phyloP scores from a whole-genome alignment of 78 protist genomes.

The Dictyostelium brefeldianum region DNA sequence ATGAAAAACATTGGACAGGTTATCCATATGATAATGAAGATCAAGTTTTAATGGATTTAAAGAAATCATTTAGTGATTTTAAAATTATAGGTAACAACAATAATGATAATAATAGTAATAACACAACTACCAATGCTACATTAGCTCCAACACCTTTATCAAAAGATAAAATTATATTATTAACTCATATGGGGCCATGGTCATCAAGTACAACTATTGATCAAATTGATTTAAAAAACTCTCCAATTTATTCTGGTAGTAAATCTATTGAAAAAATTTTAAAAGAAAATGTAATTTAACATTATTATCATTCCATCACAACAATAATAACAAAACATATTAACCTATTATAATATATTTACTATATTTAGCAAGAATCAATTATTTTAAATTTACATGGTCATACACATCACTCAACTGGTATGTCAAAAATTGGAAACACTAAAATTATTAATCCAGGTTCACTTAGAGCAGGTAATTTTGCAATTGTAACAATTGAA shows the following conservation, averaged over 20 bases:
- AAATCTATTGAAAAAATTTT: constrained; percentile 34
- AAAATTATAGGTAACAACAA: too few relatives aligned
- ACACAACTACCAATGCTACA: background rate
- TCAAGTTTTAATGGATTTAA: constrained; percentile 20
- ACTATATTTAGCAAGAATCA: background rate
- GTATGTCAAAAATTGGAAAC: constrained; percentile 39
- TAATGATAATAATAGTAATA: too few relatives aligned
- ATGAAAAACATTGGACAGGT: constrained; percentile 51
- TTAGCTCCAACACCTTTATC: background rate
- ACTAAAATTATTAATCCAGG: constrained; percentile 56
- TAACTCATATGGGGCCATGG: constrained; percentile 74
- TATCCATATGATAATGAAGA: constrained; percentile 39
- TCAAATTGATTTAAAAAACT: background rate
- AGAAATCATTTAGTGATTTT: background rate
- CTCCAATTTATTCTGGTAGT: constrained; percentile 50
- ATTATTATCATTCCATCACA: background rate
- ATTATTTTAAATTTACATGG: constrained; percentile 71
- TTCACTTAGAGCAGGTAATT: constrained; percentile 35
- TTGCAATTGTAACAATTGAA: constrained; percentile 28
- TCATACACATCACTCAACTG: constrained; percentile 60
- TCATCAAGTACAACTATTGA: constrained; percentile 44
- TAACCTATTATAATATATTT: too few relatives aligned
- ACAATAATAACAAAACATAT: background rate
- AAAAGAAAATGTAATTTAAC: constrained; percentile 13
- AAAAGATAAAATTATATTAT: constrained; percentile 35